phyloP scores from a whole-genome alignment of 2,329 filamentous ascomycete species.

The Exophiala sp. region DNA sequence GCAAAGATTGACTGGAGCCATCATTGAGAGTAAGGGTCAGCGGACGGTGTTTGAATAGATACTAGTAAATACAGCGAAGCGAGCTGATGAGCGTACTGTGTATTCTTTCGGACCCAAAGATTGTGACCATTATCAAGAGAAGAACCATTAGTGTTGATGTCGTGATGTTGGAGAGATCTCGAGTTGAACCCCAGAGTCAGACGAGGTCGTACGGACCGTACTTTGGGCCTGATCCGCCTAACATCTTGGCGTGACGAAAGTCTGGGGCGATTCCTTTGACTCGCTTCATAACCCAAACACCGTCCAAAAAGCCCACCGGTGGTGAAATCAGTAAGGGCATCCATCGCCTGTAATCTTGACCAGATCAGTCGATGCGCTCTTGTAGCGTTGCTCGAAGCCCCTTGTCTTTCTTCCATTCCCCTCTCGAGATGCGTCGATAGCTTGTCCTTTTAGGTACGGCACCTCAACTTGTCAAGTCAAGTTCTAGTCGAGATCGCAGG shows the following conservation, averaged over 20 bases:
- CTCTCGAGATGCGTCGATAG: slow-evolving; percentile 7
- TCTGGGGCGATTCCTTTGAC: slow-evolving; percentile 8
- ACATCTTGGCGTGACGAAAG: slow-evolving; percentile 7
- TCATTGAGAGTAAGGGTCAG: slow-evolving; percentile 73
- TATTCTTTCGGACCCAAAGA: no score
- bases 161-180: no score
- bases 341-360: background rate
- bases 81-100: no score
- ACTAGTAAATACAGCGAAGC: slow-evolving; percentile 4
- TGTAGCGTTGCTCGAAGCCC: background rate
- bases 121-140: no score
- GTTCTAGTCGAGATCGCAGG: background rate
- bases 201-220: background rate
- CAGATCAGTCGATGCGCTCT: background rate
- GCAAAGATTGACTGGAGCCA: slow-evolving; percentile 69
- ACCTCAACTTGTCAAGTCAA: slow-evolving; percentile 13
- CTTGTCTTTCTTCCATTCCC: background rate
- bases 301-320: background rate
- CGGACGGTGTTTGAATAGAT: slow-evolving; percentile 74
- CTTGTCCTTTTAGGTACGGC: background rate
- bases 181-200: no score
- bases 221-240: background rate
- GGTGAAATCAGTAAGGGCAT: background rate
- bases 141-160: no score
- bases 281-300: background rate